Base-by-base conservation (phyloP, 176 grass and related monocot genomes). In the Ananas comosus region DNA sequence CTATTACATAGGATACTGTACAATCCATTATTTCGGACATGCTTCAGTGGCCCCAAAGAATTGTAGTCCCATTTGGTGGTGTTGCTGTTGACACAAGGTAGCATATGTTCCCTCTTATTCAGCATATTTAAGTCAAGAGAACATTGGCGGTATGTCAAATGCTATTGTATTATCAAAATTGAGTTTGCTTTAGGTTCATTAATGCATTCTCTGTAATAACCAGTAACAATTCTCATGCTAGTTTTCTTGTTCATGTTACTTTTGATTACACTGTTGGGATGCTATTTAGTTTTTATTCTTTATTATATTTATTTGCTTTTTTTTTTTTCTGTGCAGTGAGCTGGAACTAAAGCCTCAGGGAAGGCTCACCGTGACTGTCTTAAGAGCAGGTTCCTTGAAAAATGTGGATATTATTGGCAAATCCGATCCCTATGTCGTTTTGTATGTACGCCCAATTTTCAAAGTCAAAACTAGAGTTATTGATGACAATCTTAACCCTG, bases 41-140 rank as follows among this genome's bases (percentile, higher is more conserved):
- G 94, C 94, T 99, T 66, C 80, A 93, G 12, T 99, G 94, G 94
- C 94, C 94, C 7, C 94, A 99, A 52, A 93, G 89, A 80, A 93
- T 99, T 48, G 87, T 99, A 49, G 78, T 99, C 74, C 94, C 94
- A 24, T 75, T 99, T 16, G 94, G 89, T 12, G 93, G 93, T 51
- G 86, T 93, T 42, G 81, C 92, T 73, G 80, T 91, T 1, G 85
- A 99, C 57, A 73, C 75, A 74, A 99, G 94, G 90, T 92, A 76
- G n/a, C 17, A 61, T 61, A 18, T 19, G 16, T 22, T 22, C 56
- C 16, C n/a, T 61, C 9, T 42, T 42, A 42, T 6, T 42, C 33
- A 42, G 33, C 33, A 42, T 42, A 42, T 42, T 42, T 42, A 42
- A 42, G 33, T 42, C 33, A 42, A 42, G 33, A 7, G 33, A 42